Evolutionary conservation across 2,329 filamentous ascomycete species (phyloP).

Genomic region (Fusarium miscanthi): DNA sequence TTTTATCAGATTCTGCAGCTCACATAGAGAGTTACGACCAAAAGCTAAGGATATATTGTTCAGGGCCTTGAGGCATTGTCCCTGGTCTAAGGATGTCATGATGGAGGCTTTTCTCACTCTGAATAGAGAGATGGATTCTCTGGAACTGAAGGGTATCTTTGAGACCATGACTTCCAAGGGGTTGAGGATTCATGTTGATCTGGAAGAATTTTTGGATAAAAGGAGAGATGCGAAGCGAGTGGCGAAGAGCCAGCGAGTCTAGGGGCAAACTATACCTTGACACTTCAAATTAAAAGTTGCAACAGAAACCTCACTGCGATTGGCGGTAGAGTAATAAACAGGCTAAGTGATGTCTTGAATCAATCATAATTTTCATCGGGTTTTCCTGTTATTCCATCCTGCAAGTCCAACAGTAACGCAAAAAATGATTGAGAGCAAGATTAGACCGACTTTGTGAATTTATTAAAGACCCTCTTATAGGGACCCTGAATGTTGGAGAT

Average conservation of each 20-base stretch:
- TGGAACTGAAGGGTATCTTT: slow-evolving; percentile 62
- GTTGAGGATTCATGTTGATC: slow-evolving; percentile 61
- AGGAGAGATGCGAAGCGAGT: slow-evolving; percentile 44
- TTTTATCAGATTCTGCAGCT: slow-evolving; percentile 61
- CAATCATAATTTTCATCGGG: not conserved
- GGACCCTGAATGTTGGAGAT: too few species aligned
- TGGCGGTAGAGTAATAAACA: not conserved
- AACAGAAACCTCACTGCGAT: not conserved
- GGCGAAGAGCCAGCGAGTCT: not conserved
- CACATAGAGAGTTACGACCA: slow-evolving; percentile 51
- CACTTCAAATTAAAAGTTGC: not conserved
- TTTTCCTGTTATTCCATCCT: not conserved
- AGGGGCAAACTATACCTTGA: not conserved
- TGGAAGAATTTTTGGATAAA: slow-evolving; percentile 59
- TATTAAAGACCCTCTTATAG: not conserved
- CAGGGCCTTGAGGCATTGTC: slow-evolving; percentile 59
- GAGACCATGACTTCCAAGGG: slow-evolving; percentile 61
- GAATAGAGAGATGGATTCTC: slow-evolving; percentile 56
- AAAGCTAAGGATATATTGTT: slow-evolving; percentile 62
- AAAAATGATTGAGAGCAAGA: not conserved
- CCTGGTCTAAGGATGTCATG: slow-evolving; percentile 61
- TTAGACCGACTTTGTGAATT: not conserved
- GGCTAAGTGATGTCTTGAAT: not conserved
- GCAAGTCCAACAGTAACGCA: not conserved
- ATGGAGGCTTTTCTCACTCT: slow-evolving; percentile 64